Percentiles rank a stretch among this genome's conserved stretches.
These are phyloP conservation scores for Tulasnella sp. DNA, from an alignment of 768 basidiomycete genomes.

Conservation along the genomic window DNA sequence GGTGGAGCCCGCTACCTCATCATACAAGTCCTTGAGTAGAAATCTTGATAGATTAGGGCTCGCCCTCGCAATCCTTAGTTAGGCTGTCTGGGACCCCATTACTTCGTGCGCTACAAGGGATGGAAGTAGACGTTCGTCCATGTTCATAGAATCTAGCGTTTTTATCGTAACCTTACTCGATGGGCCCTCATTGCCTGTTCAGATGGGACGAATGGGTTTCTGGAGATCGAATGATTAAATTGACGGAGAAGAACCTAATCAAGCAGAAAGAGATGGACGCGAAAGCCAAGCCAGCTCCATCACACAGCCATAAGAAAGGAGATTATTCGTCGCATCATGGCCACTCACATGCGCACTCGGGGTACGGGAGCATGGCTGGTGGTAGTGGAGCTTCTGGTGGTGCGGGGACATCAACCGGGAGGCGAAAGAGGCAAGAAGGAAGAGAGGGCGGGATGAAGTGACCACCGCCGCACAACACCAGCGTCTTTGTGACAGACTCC, in stretches of 20 bases:
- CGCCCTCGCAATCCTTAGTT: too few relatives aligned
- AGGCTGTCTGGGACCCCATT: conserved; percentile 81
- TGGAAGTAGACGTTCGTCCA: conserved; percentile 96
- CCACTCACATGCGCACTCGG: background rate
- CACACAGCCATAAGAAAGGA: conserved; percentile 10
- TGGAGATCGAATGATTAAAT: conserved; percentile 65
- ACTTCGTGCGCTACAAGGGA: conserved; percentile 96
- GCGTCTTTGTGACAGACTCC: too few relatives aligned
- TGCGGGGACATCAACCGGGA: conserved; percentile 23
- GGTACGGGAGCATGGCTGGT: too few relatives aligned
- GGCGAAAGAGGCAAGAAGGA: conserved; percentile 57
- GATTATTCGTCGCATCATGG: conserved; percentile 6
- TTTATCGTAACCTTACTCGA: too few relatives aligned
- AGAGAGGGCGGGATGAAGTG: conserved; percentile 67
- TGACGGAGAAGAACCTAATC: conserved; percentile 67
- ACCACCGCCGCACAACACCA: too few relatives aligned
- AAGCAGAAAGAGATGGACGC: conserved; percentile 60
- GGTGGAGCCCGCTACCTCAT: too few relatives aligned
- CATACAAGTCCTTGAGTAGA: too few relatives aligned
- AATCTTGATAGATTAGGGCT: too few relatives aligned
- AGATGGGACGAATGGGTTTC: conserved; percentile 99
- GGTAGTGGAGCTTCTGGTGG: conserved; percentile 9
- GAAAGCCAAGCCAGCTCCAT: conserved; percentile 23
- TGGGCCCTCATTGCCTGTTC: too few relatives aligned
- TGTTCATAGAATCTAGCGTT: too few relatives aligned